Evolutionary conservation across 2,329 filamentous ascomycete genomes (phyloP).

Genomic region (Beauveria australis): DNA sequence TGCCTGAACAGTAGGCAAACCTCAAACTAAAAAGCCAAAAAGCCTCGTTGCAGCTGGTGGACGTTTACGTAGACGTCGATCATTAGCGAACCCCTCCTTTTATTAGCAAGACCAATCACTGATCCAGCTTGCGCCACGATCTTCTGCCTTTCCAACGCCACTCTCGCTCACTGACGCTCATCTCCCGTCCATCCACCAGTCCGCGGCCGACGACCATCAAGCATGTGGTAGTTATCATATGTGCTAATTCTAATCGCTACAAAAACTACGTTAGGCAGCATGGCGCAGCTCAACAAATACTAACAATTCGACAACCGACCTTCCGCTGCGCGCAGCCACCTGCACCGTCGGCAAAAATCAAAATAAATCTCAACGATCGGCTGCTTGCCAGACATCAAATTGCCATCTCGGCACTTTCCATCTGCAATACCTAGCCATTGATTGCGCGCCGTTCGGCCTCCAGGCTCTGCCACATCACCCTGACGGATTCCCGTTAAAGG

Average conservation of each 20-base stretch:
- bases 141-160: background rate
- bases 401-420: too few species aligned
- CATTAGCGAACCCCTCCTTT: background rate
- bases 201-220: background rate
- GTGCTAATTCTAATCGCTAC: background rate
- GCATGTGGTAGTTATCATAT: background rate
- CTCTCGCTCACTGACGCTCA: background rate
- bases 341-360: background rate
- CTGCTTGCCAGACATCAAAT: background rate
- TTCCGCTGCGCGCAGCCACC: background rate
- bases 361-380: background rate
- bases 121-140: background rate
- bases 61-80: background rate
- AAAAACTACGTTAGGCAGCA: background rate
- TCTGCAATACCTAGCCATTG: too few species aligned
- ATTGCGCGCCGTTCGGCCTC: too few species aligned
- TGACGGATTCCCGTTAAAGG: conserved; percentile 37
- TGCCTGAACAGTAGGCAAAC: too few species aligned
- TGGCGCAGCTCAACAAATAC: background rate
- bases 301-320: too few species aligned
- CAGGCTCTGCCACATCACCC: background rate
- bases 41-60: background rate
- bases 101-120: background rate
- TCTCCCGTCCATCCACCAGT: background rate
- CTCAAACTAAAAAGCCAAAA: too few species aligned